These are phyloP conservation scores for Aureobasidium vineae DNA, from an alignment of 2,329 filamentous ascomycete species.

Conservation along the genomic window DNA sequence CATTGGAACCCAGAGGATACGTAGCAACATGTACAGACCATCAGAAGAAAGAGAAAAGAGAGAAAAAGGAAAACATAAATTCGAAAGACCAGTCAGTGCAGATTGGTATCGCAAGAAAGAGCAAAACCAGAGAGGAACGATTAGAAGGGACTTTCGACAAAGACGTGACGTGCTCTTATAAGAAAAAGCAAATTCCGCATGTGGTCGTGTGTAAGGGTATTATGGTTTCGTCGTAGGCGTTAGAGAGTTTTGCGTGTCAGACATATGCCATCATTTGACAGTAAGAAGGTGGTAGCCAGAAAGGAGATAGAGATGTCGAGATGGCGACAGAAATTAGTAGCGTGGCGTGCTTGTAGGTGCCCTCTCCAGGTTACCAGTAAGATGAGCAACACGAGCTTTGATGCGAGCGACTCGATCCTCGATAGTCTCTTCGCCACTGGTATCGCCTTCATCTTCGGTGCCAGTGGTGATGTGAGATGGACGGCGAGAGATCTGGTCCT, in stretches of 20 bases:
- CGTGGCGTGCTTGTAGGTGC: neutral
- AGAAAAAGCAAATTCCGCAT: neutral
- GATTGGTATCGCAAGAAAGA: constrained; percentile 1
- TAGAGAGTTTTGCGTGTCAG: neutral
- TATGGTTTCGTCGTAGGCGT: constrained; percentile 10
- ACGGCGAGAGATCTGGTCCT: constrained; percentile 60
- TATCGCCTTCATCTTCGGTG: constrained; percentile 77
- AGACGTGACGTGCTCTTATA: neutral
- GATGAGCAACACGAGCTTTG: constrained; percentile 91
- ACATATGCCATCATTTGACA: constrained; percentile 8
- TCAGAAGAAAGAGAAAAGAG: neutral
- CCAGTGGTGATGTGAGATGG: constrained; percentile 53
- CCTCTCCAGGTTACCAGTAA: constrained; percentile 56
- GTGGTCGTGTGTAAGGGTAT: neutral
- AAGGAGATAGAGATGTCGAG: neutral
- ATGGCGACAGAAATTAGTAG: neutral
- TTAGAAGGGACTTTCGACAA: neutral
- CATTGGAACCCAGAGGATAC: neutral
- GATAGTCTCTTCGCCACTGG: constrained; percentile 95
- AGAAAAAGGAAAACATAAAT: neutral
- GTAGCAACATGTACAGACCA: constrained; percentile 9
- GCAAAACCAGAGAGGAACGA: neutral
- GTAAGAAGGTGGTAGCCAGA: neutral
- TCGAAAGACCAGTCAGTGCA: neutral
- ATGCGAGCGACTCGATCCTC: constrained; percentile 96